Evolutionary conservation across 1,139 yeast species (phyloP), one percentile per base, ranked within the genome.

Genomic region (Nematodospora anomalae): DNA sequence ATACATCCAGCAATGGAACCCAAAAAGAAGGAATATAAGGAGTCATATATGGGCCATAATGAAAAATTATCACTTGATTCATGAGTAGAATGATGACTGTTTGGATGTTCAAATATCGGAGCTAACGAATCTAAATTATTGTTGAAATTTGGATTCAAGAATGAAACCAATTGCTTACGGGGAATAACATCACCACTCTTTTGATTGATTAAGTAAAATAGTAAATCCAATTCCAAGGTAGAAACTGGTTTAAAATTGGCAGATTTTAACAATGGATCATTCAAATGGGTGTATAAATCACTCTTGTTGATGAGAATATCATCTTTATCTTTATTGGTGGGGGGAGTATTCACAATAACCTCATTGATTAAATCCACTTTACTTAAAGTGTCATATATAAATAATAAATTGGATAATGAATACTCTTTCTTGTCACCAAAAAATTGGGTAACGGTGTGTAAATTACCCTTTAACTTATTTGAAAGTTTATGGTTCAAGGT

Each of bases 1-100:
- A 92, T 82, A 55, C 97, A 95, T 43, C 98, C 98, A 24, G 98
- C 97, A 37, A 90, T 74, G 3, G 97, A 89, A 20, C 98, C 98
- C 44, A 92, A 70, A 33, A 86, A 69, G 62, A 92, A 92, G 43
- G 95, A 89, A 64, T 90, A 88, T 37, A 83, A 74, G 3, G 96
- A 87, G 56, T 87, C 95, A 54, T 88, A 84, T 38, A 92, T 71
- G 25, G 76, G 76, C 74, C 73, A 69, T 43, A 70, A 64, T 8
- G 72, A 63, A 44, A 70, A 70, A 51, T 69, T 71, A 46, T 70
- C 76, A 26, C 51, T 52, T 27, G 52, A 52, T 30, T 61, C 54
- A 14, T 56, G 55, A 29, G 53, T 53, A 10, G 48, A 30, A 16
- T 67, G 62, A 32, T 54, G 53, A 18, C 71, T 58, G 20, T 73